These are phyloP conservation scores for Fusarium sp. DNA, from an alignment of 2,329 filamentous ascomycete species.

Conservation along the genomic window DNA sequence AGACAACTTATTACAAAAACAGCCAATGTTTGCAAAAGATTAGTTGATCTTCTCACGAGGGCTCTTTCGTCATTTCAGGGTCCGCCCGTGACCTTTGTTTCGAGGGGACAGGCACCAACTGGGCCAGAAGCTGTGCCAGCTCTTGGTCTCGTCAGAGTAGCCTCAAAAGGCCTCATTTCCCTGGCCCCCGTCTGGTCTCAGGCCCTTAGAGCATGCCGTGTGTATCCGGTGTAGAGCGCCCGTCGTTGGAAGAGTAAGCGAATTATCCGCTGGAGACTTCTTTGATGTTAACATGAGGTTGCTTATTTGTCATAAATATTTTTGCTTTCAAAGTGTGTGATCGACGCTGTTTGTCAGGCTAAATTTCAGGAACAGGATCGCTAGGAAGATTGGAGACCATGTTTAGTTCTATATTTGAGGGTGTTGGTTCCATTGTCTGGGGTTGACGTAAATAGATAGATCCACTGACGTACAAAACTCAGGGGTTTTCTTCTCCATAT, in stretches of 20 bases:
- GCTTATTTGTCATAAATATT: neutral
- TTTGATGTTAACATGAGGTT: neutral
- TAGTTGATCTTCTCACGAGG: conserved; percentile 1
- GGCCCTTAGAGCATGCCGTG: neutral
- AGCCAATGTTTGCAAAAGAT: conserved; percentile 2
- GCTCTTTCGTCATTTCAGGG: conserved; percentile 32
- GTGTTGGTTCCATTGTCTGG: conserved; percentile 19
- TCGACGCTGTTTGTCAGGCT: conserved; percentile 10
- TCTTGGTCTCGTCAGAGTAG: conserved; percentile 26
- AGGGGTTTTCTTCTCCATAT: conserved; percentile 4
- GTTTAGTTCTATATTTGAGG: neutral
- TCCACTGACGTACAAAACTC: conserved; percentile 19
- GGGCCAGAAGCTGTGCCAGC: conserved; percentile 1
- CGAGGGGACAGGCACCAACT: neutral
- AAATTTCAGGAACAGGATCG: conserved; percentile 16
- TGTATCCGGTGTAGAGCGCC: conserved; percentile 1
- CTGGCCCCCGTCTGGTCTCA: conserved; percentile 5
- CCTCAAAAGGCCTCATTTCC: conserved; percentile 39
- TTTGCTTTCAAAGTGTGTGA: conserved; percentile 4
- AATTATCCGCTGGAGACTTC: neutral
- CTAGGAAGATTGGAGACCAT: no score
- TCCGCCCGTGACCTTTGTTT: conserved; percentile 27
- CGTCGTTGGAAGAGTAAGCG: neutral
- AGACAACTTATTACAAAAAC: neutral
- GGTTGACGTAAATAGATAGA: conserved; percentile 22